Evolutionary conservation across 352 stramenopile genomes (phyloP), one percentile per base, ranked within the genome.

Genomic region (Phytophthora europaea): DNA sequence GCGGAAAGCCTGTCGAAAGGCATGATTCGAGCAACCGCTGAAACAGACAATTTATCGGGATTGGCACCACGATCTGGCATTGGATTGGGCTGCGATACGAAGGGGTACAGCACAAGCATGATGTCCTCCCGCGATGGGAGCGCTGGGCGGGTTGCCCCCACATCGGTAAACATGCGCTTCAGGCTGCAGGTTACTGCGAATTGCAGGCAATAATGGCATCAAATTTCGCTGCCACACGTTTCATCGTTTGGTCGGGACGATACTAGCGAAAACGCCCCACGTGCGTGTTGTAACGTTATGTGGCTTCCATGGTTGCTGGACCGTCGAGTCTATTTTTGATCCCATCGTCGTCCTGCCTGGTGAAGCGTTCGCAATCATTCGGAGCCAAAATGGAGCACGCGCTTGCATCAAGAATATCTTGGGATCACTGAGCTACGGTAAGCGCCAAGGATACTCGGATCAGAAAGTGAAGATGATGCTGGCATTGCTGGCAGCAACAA

Each of bases 381-480:
- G 10, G 13, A 12, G 28, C 36, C 23, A 7, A 61, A 45, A 61
- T 60, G 51, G 52, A 62, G n/a, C 23, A 6, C 15, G 58, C 10
- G 58, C 10, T 68, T 20, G 40, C 40, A 36, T 48, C 26, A 45
- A 52, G 31, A 56, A 56, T 62, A 64, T 40, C 52, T 38, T 18
- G 47, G 47, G 40, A 50, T 50, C 15, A 50, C 7, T n/a, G 47
- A 54, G n/a, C 48, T 18, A n/a, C n/a, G n/a, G n/a, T n/a, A 54
- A 54, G 48, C 48, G 16, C 48, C 15, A 28, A 34, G 63, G 63
- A 72, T 68, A 61, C 50, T 58, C 64, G 28, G 70, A 66, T 70
- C 70, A 77, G 70, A 73, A 66, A 53, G 60, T 60, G 70, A 70
- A 54, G 70, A 20, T 61, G 67, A 52, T 51, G 45, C 13, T 18